Base-by-base conservation (phyloP, 169 alveolate genomes). In the Plasmodium knowlesi region DNA sequence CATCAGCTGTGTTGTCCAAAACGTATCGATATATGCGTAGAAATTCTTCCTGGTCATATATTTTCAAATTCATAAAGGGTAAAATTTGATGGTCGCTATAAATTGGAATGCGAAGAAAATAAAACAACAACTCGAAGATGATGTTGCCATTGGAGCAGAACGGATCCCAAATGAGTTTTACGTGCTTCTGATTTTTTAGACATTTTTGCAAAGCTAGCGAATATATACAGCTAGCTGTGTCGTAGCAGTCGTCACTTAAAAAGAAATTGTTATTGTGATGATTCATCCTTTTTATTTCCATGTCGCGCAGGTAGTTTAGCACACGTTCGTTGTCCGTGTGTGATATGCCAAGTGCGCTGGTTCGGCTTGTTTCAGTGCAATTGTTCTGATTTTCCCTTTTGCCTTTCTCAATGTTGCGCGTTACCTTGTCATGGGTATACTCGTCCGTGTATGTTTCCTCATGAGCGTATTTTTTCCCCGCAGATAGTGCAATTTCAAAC, bases 161-260 rank as follows among this genome's bases (percentile, higher is more conserved):
- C 28, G 94, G 94, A 34, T 88, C 94, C 94, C 94, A 88, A 57
- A 88, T 76, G 9, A 88, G 46, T 25, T 88, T 88, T 39, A 88
- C 71, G 5, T 73, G 67, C 50, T 78, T 88, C 71, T 30, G 80
- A 79, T 88, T 88, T 43, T 50, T 78, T 79, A 88, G 30, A 73
- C 94, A 88, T 78, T 88, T 88, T 9, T 76, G 81, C 34, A 88
- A 43, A 4, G 82, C 50, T 78, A 88, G 39, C 8, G 94, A 53
- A 61, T 88, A 88, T 78, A 78, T 61, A 73, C 94, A 88, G 82
- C 89, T 79, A 78, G 89, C 84, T 3, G 94, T 28, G 82, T 88
- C 94, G 57, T 88, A 88, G 53, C 94, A 78, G 57, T 88, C 94
- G 71, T 88, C 94, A n/a, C 90, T 79, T 79, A 88, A 88, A 88